Evolutionary conservation across 345 rosid genomes (phyloP).

Genomic region (Eucalyptus caleyi): DNA sequence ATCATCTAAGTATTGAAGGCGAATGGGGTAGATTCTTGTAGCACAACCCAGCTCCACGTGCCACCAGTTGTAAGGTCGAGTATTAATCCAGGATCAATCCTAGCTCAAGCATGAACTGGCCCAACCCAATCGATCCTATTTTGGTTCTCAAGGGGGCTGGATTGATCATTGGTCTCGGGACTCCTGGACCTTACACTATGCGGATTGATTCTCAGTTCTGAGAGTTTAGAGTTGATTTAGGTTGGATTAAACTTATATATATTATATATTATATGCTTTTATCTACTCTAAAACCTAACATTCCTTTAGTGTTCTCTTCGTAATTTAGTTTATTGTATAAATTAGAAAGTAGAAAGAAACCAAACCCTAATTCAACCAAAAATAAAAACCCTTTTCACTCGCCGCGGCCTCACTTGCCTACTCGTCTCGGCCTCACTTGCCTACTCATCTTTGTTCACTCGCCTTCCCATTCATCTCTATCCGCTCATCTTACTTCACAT

Average conservation of each 20-base stretch:
- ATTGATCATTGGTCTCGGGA: too few relatives aligned
- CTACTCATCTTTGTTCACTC: not conserved
- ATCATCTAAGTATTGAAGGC: not conserved
- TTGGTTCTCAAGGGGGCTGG: too few relatives aligned
- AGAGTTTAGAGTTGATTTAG: too few relatives aligned
- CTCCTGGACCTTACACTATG: too few relatives aligned
- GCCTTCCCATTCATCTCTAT: rapidly evolving
- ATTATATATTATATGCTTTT: too few relatives aligned
- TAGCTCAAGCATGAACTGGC: not conserved
- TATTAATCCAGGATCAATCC: rapidly evolving
- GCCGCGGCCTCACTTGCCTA: rapidly evolving
- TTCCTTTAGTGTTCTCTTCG: too few relatives aligned
- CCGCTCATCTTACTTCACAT: not conserved
- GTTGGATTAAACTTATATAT: too few relatives aligned
- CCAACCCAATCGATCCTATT: too few relatives aligned
- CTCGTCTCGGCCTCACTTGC: not conserved
- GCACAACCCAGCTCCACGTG: not conserved
- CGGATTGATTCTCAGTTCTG: too few relatives aligned
- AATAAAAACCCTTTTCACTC: not conserved
- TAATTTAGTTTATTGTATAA: too few relatives aligned
- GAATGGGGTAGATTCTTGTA: not conserved
- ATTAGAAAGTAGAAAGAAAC: too few relatives aligned
- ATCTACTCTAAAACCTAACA: not conserved
- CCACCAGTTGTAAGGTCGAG: not conserved
- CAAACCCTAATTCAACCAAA: not conserved